These are phyloP conservation scores for Colletotrichum magnum DNA, from an alignment of 2,329 filamentous ascomycete genomes.

Conservation along the genomic window DNA sequence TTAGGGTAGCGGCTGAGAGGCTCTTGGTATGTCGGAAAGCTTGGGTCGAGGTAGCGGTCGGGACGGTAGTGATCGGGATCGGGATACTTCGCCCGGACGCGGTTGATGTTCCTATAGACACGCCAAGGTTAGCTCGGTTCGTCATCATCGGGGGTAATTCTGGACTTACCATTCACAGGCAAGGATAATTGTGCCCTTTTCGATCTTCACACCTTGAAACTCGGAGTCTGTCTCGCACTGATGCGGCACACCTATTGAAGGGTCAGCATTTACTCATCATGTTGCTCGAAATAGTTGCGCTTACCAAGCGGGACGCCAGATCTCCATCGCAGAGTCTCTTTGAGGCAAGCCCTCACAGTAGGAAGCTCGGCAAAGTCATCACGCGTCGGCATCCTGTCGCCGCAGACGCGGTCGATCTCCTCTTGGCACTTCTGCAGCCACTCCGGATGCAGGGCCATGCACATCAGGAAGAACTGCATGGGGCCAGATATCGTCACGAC, in stretches of 20 bases:
- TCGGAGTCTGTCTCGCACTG: constrained; percentile 63
- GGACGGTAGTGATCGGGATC: constrained; percentile 75
- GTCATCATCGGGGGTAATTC: not conserved
- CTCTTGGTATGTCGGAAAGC: constrained; percentile 75
- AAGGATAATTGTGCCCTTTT: constrained; percentile 63
- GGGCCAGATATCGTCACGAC: constrained; percentile 65
- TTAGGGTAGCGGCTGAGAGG: constrained; percentile 75
- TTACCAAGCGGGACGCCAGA: constrained; percentile 67
- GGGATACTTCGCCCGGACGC: constrained; percentile 71
- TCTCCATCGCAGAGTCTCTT: constrained; percentile 72
- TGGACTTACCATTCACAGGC: constrained; percentile 63
- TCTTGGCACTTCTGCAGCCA: constrained; percentile 68
- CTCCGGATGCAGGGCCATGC: constrained; percentile 66
- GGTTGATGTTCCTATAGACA: constrained; percentile 65
- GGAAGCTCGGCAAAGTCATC: constrained; percentile 65
- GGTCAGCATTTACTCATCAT: not conserved
- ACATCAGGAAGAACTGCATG: constrained; percentile 66
- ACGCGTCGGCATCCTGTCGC: constrained; percentile 65
- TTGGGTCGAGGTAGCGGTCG: constrained; percentile 73
- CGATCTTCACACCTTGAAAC: constrained; percentile 62
- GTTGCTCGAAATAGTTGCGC: constrained; percentile 17
- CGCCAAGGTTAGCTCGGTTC: not conserved
- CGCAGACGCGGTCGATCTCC: constrained; percentile 70
- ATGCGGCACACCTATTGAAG: constrained; percentile 62
- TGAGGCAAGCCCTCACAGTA: constrained; percentile 67